These are phyloP conservation scores for Flueggea neowawraea DNA, from an alignment of 441 rosid genomes.

Conservation along the genomic window DNA sequence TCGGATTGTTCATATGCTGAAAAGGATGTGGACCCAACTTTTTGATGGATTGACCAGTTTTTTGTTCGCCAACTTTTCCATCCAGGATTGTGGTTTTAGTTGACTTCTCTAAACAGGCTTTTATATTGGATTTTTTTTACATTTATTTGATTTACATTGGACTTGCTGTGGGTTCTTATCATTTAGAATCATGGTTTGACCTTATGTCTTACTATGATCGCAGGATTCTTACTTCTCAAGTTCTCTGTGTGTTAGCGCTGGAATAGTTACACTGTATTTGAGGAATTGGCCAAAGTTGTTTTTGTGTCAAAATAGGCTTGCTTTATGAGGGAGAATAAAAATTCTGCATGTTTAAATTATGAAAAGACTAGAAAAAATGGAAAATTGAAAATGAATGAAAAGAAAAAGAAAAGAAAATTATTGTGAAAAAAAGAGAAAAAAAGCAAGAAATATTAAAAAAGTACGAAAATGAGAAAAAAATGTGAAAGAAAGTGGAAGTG, in stretches of 20 bases:
- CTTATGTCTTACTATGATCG: conserved; percentile 68
- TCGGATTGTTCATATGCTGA: no score
- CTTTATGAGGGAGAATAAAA: conserved; percentile 10
- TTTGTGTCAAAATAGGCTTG: conserved; percentile 22
- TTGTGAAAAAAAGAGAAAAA: conserved; percentile 8
- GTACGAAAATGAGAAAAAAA: not conserved
- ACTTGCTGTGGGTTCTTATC: conserved; percentile 25
- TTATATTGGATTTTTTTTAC: not conserved
- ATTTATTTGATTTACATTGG: conserved; percentile 19
- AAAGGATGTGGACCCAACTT: no score
- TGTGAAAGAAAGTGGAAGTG: not conserved
- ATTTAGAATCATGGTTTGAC: conserved; percentile 52
- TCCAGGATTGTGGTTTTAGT: not conserved
- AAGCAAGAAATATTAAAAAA: not conserved
- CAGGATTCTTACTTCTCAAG: conserved; percentile 67
- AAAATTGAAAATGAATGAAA: conserved; percentile 12
- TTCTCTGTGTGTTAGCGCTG: conserved; percentile 48
- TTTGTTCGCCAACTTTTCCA: not conserved
- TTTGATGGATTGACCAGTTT: not conserved
- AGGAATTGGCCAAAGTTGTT: conserved; percentile 28
- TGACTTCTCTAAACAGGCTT: not conserved
- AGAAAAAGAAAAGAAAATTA: conserved; percentile 8
- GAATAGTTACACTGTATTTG: conserved; percentile 40
- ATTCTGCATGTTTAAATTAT: conserved; percentile 16
- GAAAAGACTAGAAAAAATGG: conserved; percentile 15